These are phyloP conservation scores for Pyrenochaeta sp. DNA, from an alignment of 2,329 filamentous ascomycete genomes.

Conservation along the genomic window DNA sequence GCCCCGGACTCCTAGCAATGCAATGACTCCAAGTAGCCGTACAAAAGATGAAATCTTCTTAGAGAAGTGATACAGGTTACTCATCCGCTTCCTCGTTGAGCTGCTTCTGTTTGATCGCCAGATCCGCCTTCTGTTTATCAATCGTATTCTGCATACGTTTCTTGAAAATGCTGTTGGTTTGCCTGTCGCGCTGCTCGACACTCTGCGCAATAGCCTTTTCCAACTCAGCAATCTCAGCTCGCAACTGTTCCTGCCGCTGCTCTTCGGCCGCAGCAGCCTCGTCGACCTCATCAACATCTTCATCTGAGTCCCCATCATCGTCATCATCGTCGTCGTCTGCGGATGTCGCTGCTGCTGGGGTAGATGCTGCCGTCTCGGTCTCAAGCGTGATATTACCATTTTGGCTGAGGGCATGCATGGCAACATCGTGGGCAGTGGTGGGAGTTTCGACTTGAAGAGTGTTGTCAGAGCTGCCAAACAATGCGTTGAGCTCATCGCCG, in stretches of 20 bases:
- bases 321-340: conserved; percentile 55
- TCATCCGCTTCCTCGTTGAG: conserved; percentile 41
- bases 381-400: conserved; percentile 37
- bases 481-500: conserved; percentile 41
- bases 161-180: conserved; percentile 60
- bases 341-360: conserved; percentile 44
- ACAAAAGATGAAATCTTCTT: too few species aligned
- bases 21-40: neutral
- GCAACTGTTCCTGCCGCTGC: conserved; percentile 55
- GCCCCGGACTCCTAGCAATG: conserved; percentile 9
- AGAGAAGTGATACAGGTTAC: neutral
- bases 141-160: conserved; percentile 60
- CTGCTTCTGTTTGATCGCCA: conserved; percentile 64
- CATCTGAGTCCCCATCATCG: conserved; percentile 53
- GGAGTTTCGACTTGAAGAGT: conserved; percentile 44
- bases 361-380: conserved; percentile 42
- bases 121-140: conserved; percentile 55
- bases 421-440: conserved; percentile 47
- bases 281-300: conserved; percentile 56
- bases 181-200: conserved; percentile 53
- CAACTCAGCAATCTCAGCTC: conserved; percentile 64
- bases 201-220: conserved; percentile 59
- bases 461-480: conserved; percentile 33
- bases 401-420: conserved; percentile 48
- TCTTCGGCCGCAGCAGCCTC: conserved; percentile 60